phyloP scores from a whole-genome alignment of 2,329 filamentous ascomycete species.

The Aureobasidium sp. region DNA sequence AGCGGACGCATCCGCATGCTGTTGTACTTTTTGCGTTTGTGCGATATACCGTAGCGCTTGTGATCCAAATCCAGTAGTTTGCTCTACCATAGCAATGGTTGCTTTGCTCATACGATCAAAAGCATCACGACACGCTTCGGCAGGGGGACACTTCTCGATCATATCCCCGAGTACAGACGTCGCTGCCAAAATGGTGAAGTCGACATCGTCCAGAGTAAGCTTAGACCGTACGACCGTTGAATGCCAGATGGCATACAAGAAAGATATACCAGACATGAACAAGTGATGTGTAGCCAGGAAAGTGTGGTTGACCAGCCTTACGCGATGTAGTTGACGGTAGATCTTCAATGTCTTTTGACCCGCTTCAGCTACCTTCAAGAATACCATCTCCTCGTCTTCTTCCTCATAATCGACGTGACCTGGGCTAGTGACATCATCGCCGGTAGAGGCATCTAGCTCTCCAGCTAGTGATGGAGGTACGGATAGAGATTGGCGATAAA shows the following conservation, averaged over 20 bases:
- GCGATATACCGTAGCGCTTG: conserved; percentile 10
- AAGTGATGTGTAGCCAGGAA: conserved; percentile 93
- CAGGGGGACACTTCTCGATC: conserved; percentile 89
- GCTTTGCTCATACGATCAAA: conserved; percentile 94
- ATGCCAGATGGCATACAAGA: conserved; percentile 96
- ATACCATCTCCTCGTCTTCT: conserved; percentile 81
- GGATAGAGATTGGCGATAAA: conserved; percentile 80
- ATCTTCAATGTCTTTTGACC: conserved; percentile 87
- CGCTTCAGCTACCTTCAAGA: conserved; percentile 89
- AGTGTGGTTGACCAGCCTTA: conserved; percentile 89
- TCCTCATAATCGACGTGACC: conserved; percentile 51
- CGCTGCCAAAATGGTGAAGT: conserved; percentile 88
- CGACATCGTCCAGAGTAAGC: conserved; percentile 90
- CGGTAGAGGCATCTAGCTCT: conserved; percentile 55
- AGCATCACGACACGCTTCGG: conserved; percentile 88
- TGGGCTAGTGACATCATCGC: conserved; percentile 53
- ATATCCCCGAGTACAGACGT: conserved; percentile 88
- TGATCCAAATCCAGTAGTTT: conserved; percentile 69
- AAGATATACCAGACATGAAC: conserved; percentile 93
- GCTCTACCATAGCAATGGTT: conserved; percentile 90
- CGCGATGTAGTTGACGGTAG: conserved; percentile 81
- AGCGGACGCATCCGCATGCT: background rate
- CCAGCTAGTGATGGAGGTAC: conserved; percentile 78
- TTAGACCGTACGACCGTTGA: conserved; percentile 80
- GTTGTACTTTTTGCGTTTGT: conserved; percentile 10